phyloP scores from a whole-genome alignment of 495 filamentous ascomycete species.

The Penicillium silybi region DNA sequence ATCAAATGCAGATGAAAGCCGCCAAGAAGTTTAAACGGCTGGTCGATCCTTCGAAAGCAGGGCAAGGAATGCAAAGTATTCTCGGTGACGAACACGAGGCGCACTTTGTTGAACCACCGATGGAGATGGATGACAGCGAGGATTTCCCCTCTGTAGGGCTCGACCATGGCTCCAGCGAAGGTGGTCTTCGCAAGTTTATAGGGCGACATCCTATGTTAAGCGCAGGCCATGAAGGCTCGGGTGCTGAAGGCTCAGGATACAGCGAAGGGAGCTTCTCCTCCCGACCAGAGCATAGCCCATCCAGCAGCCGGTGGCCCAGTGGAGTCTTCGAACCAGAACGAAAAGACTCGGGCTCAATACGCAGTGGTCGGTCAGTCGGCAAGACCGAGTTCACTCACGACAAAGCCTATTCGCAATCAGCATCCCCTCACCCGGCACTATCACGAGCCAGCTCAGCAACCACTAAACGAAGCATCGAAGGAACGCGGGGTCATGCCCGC shows the following conservation, averaged over 20 bases:
- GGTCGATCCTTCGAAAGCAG: conserved; percentile 43
- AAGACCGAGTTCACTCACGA: conserved; percentile 19
- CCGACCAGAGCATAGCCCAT: conserved; percentile 13
- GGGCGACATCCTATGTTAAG: conserved; percentile 48
- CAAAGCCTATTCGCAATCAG: conserved; percentile 20
- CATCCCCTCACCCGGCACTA: conserved; percentile 21
- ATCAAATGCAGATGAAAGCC: conserved; percentile 71
- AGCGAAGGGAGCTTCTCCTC: conserved; percentile 17
- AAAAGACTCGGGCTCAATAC: conserved; percentile 29
- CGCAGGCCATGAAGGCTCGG: conserved; percentile 25
- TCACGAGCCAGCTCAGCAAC: conserved; percentile 37
- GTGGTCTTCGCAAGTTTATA: conserved; percentile 46
- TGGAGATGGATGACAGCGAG: conserved; percentile 49
- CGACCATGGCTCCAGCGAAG: conserved; percentile 17
- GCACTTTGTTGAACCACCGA: conserved; percentile 54
- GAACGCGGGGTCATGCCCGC: conserved; percentile 60
- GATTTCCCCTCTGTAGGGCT: conserved; percentile 24
- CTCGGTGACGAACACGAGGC: conserved; percentile 49
- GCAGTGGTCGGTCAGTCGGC: conserved; percentile 17
- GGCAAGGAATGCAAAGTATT: conserved; percentile 50
- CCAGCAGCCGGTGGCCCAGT: conserved; percentile 15
- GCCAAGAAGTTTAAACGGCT: conserved; percentile 80
- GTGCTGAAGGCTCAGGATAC: conserved; percentile 5
- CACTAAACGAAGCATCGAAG: conserved; percentile 41
- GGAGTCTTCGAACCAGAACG: conserved; percentile 20